Percentiles rank a stretch among this genome's conserved stretches.
phyloP scores from a whole-genome alignment of 306 rosid genomes.

The Rosa chinensis region DNA sequence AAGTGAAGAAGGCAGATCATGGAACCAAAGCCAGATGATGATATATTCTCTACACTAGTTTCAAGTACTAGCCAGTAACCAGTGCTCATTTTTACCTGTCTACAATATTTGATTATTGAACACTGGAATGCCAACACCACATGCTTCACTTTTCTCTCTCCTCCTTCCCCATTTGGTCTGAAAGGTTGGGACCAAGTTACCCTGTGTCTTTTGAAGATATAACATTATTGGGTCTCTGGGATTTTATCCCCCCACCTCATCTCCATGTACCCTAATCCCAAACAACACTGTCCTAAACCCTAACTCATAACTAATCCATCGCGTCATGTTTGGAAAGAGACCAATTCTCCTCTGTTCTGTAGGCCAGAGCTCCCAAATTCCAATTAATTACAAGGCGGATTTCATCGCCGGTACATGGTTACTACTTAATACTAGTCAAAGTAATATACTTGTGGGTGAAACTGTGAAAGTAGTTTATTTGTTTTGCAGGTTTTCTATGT shows the following conservation, averaged over 20 bases:
- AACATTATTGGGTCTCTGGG: neutral
- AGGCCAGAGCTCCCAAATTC: conserved; percentile 2
- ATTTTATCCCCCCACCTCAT: neutral
- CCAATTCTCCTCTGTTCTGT: neutral
- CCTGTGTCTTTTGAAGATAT: conserved; percentile 32
- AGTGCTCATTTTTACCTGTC: conserved; percentile 30
- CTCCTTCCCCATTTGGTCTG: conserved; percentile 36
- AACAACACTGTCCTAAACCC: neutral
- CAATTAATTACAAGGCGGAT: neutral
- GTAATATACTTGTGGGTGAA: neutral
- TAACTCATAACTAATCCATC: conserved; percentile 4
- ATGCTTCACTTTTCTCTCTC: conserved; percentile 21
- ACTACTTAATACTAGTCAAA: neutral
- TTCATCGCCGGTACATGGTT: neutral
- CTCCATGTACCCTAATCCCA: conserved; percentile 4
- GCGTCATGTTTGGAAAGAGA: neutral
- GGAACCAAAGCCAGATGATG: neutral
- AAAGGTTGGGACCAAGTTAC: conserved; percentile 40
- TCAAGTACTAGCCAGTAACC: neutral
- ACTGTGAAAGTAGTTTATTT: neutral
- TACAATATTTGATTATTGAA: conserved; percentile 29
- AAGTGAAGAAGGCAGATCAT: conserved; percentile 25
- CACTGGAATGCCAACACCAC: neutral
- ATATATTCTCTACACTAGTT: conserved; percentile 40
- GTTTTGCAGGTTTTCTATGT: neutral